phyloP scores from a whole-genome alignment of 768 basidiomycete species.

The Tubosaeta sp. region DNA sequence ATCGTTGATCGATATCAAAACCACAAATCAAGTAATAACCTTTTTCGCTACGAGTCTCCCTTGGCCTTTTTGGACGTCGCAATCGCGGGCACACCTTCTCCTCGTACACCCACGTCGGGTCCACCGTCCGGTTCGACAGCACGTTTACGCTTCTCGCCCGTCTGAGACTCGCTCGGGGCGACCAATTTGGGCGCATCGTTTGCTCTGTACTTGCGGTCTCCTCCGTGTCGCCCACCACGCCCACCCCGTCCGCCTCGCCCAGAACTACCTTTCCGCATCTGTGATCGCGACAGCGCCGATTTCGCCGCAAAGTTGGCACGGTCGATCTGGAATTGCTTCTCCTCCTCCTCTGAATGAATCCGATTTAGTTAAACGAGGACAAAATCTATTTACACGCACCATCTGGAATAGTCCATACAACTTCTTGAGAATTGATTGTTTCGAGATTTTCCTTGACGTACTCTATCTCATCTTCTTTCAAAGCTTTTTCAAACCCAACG shows the following conservation, averaged over 20 bases:
- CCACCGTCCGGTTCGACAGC: slow-evolving; percentile 77
- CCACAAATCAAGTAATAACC: neutral
- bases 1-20: slow-evolving; percentile 5
- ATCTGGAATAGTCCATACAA: slow-evolving; percentile 60
- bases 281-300: slow-evolving; percentile 38
- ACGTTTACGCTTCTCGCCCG: slow-evolving; percentile 74
- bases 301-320: slow-evolving; percentile 68
- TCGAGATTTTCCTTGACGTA: slow-evolving; percentile 63
- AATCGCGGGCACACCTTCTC: slow-evolving; percentile 51
- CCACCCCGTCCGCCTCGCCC: slow-evolving; percentile 46
- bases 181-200: slow-evolving; percentile 18
- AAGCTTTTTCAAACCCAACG: slow-evolving; percentile 55
- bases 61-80: slow-evolving; percentile 39
- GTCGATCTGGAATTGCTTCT: slow-evolving; percentile 69
- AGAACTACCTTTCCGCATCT: slow-evolving; percentile 33
- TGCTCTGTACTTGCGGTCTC: slow-evolving; percentile 16
- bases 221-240: slow-evolving; percentile 30
- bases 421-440: slow-evolving; percentile 58
- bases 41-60: slow-evolving; percentile 30
- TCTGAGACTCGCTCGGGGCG: slow-evolving; percentile 38
- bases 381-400: slow-evolving; percentile 39
- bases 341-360: slow-evolving; percentile 58
- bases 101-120: slow-evolving; percentile 61
- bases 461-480: slow-evolving; percentile 70
- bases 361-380: neutral